Evolutionary conservation across 2,329 filamentous ascomycete species (phyloP).

Genomic region (Ceratocystis alfenasii): DNA sequence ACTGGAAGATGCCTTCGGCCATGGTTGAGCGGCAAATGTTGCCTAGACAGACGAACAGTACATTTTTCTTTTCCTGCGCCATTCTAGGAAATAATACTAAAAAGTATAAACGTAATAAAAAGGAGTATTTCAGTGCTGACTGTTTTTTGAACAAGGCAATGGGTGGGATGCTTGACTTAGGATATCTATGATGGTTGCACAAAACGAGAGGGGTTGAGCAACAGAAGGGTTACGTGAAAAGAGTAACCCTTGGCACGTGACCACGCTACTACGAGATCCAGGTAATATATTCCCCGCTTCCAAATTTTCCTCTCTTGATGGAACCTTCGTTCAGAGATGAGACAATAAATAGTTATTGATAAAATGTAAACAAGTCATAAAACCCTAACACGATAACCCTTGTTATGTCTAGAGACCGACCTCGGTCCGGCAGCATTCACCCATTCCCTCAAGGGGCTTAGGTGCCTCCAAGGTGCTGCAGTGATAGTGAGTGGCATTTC

Average conservation of each 20-base stretch:
- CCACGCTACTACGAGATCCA: no score
- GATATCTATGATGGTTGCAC: neutral
- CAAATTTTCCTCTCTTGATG: no score
- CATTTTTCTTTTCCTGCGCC: conserved; percentile 39
- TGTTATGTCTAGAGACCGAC: neutral
- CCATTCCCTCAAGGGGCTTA: neutral
- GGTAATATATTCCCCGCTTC: no score
- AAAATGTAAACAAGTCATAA: neutral
- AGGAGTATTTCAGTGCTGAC: neutral
- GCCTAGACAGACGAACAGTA: conserved; percentile 91
- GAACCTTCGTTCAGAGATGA: no score
- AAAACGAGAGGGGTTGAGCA: neutral
- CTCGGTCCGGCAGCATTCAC: neutral
- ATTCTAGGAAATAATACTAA: neutral
- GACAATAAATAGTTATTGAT: neutral
- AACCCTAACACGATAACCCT: neutral
- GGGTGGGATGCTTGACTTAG: neutral
- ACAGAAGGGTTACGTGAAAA: neutral
- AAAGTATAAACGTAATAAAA: neutral
- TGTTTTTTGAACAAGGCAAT: neutral
- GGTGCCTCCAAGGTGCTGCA: neutral
- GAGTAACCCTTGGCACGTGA: no score
- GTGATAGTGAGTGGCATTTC: neutral
- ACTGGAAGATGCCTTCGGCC: conserved; percentile 86
- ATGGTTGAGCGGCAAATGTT: conserved; percentile 94